Percentiles rank a stretch among this genome's conserved stretches.
Evolutionary conservation across 306 rosid genomes (phyloP).

Genomic region (Benincasa hispida): DNA sequence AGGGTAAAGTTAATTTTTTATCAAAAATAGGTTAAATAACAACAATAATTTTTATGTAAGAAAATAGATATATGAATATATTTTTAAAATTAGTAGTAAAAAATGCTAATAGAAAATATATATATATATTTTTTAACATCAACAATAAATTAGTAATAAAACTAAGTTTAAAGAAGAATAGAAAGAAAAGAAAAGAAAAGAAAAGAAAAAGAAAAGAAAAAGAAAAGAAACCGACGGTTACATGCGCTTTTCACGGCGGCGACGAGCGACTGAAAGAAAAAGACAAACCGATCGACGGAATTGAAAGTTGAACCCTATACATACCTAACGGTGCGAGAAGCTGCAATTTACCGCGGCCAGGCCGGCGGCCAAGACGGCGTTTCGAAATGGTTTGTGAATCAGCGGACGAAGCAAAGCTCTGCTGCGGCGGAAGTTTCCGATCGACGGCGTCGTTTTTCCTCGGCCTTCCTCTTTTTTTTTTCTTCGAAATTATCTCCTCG

Average conservation of each 20-base stretch:
- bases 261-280: not conserved
- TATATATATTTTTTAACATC: no score
- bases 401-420: not conserved
- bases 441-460: slow-evolving; percentile 8
- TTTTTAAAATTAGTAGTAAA: no score
- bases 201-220: not conserved
- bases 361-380: slow-evolving; percentile 43
- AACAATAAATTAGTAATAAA: no score
- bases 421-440: not conserved
- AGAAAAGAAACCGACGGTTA: not conserved
- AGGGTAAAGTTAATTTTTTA: no score
- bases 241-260: not conserved
- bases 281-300: not conserved
- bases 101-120: no score
- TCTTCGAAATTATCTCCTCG: not conserved
- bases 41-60: no score
- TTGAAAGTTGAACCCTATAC: not conserved
- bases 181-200: no score
- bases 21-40: no score
- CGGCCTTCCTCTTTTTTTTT: slow-evolving; percentile 41
- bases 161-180: no score
- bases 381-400: not conserved
- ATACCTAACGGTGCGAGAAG: slow-evolving; percentile 35
- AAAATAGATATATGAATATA: no score
- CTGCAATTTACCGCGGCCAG: slow-evolving; percentile 40